A percentile compares a stretch with the other conserved stretches of the same genome.
These are phyloP conservation scores for Polyplosphaeria fusca DNA, from an alignment of 495 filamentous ascomycete species.

Conservation along the genomic window DNA sequence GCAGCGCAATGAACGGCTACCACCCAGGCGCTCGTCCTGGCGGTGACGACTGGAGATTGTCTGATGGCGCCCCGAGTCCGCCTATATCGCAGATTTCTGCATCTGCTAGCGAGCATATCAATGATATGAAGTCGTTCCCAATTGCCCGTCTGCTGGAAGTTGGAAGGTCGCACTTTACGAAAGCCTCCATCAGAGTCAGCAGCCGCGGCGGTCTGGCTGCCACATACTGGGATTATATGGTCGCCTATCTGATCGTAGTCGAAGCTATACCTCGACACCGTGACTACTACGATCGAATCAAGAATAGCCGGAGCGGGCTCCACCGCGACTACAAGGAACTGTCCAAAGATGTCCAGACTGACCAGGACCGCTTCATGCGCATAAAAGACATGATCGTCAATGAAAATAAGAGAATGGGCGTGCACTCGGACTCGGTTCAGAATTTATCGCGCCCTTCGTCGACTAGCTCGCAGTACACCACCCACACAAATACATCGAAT, in stretches of 20 bases:
- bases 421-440: not conserved
- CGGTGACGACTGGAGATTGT: constrained; percentile 18
- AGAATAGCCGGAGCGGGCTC: constrained; percentile 45
- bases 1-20: constrained; percentile 31
- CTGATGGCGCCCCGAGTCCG: constrained; percentile 9
- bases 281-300: constrained; percentile 55
- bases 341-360: constrained; percentile 40
- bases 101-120: constrained; percentile 9
- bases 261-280: constrained; percentile 70
- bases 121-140: not conserved
- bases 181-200: constrained; percentile 32
- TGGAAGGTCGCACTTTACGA: constrained; percentile 30
- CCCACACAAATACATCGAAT: not conserved
- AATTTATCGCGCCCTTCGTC: constrained; percentile 12
- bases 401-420: constrained; percentile 58
- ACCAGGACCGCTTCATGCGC: constrained; percentile 50
- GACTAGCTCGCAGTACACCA: not conserved
- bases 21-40: constrained; percentile 9
- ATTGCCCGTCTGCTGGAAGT: constrained; percentile 31
- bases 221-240: constrained; percentile 74
- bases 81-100: constrained; percentile 17
- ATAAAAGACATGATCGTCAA: constrained; percentile 67
- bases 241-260: constrained; percentile 70
- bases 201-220: constrained; percentile 50
- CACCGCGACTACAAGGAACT: constrained; percentile 51